Evolutionary conservation across 805 yeast genomes (phyloP), one percentile per base, ranked within the genome.

Genomic region (Yarrowia bubula): DNA sequence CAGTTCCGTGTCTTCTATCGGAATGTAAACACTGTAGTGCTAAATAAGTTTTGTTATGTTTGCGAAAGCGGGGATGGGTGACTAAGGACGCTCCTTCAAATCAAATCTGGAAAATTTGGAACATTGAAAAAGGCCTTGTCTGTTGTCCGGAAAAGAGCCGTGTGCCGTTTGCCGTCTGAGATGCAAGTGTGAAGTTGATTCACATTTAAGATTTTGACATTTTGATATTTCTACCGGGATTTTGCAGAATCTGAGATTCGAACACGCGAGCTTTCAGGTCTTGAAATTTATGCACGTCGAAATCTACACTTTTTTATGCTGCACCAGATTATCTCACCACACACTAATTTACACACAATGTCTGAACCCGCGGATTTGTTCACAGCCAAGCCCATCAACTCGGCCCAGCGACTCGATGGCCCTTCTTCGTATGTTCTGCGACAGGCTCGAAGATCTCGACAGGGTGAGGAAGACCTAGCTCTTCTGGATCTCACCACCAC

Each of bases 401-500:
- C 78, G 28, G 74, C 79, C 10, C 77, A 74, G 66, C 67, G 79
- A 15, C 69, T 71, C n/a, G 79, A 76, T 66, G 73, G 70, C 4
- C 71, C 78, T 8, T 71, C 78, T 62, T 66, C 68, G 17, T 76
- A 76, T 66, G 65, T 76, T 8, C 39, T 72, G 53, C 68, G 74
- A 39, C 78, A 76, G 65, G 75, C 78, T 33, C 66, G 72, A 31
- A 65, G 71, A 41, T 71, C 77, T 10, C 55, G 69, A 22, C 69
- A 74, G 61, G 79, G 79, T 14, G 70, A 66, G 68, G 85, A 84
- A 31, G 88, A 87, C 68, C 79, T 92, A 67, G 83, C 87, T 70
- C 81, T 81, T 69, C 84, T 95, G 1, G 80, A 87, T 75, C 79
- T 77, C 41, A 85, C 91, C 65, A 80, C 84, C 33, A 92, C 98